A percentile compares a stretch with the other conserved stretches of the same genome.
phyloP scores from a whole-genome alignment of 345 rosid genomes.

The Gossypium arboreum region DNA sequence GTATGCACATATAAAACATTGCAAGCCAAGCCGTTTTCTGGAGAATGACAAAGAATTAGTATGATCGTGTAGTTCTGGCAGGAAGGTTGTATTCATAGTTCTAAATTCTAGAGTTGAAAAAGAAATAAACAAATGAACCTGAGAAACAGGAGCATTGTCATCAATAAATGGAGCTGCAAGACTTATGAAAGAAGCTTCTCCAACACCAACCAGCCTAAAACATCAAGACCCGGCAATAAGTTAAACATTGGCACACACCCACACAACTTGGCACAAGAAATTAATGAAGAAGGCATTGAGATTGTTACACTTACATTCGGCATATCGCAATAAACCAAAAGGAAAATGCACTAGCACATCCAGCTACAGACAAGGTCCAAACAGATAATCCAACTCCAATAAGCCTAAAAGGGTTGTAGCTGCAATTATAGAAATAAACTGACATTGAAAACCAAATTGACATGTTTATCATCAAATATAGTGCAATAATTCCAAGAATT shows the following conservation, averaged over 20 bases:
- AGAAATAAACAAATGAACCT: slow-evolving; percentile 38
- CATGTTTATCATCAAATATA: slow-evolving; percentile 1
- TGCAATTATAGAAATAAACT: slow-evolving; percentile 30
- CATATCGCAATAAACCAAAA: slow-evolving; percentile 83
- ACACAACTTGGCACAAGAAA: slow-evolving; percentile 4
- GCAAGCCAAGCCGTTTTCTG: slow-evolving; percentile 96
- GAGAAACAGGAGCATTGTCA: slow-evolving; percentile 78
- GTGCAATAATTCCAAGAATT: neutral
- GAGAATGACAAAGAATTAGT: slow-evolving; percentile 11
- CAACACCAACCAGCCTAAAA: slow-evolving; percentile 92
- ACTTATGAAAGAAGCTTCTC: slow-evolving; percentile 97
- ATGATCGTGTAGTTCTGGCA: neutral
- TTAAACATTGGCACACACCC: neutral
- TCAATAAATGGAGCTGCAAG: slow-evolving; percentile 98
- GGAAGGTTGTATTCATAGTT: neutral
- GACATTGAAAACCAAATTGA: slow-evolving; percentile 6
- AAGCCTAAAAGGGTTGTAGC: slow-evolving; percentile 80
- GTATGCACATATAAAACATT: slow-evolving; percentile 94
- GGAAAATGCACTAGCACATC: slow-evolving; percentile 71
- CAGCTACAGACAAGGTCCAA: slow-evolving; percentile 79
- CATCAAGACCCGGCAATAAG: neutral
- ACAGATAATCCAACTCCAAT: slow-evolving; percentile 88
- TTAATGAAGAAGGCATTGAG: slow-evolving; percentile 1
- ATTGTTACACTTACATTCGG: slow-evolving; percentile 59
- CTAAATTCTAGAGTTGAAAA: neutral